Base-by-base conservation (phyloP, 2,329 filamentous ascomycete genomes). In the Colletotrichum australisinense region DNA sequence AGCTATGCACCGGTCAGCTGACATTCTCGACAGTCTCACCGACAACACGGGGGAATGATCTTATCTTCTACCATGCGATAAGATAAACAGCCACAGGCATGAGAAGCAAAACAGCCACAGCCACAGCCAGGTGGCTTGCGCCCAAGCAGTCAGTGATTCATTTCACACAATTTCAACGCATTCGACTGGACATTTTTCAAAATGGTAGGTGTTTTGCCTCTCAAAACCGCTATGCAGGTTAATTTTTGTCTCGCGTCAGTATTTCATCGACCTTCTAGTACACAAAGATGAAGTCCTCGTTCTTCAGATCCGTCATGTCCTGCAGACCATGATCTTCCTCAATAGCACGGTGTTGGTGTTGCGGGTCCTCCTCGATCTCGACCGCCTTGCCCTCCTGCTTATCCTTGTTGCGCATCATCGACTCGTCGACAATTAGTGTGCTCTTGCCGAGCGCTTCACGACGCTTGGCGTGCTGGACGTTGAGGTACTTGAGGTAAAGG, bases 211-310 rank as follows among this genome's bases (percentile, higher is more conserved):
- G 14, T 7, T 19, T 16, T 42, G 14, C 5, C 16, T 42, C 38
- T 7, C 38, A 42, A 42, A 12, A 6, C 19, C 5, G 14, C 16
- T 42, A 19, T 42, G 19, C 12, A 42, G 14, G 5, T 14, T 19
- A 19, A 5, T 42, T 5, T 16, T 5, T 14, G 16, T 42, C 16
- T 19, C 5, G 1, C 16, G 38, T 19, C 38, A 16, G 16, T 42
- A 42, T 16, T 8, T 49, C 19, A n/a, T 6, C 2, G 11, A 19
- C 9, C 7, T 42, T 8, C 16, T 56, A 84, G 73, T 83, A 83
- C 9, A 91, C 84, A 78, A 89, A 91, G 55, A 91, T 87, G 75
- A 91, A 92, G 71, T 91, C 89, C 79, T 91, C 89, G 76, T 91
- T 91, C 78, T 86, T 83, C 76, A 88, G 78, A 78, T 91, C 89